Conservation (phyloP, 202 grass and related monocot species). For the Zoysia matrella region DNA sequence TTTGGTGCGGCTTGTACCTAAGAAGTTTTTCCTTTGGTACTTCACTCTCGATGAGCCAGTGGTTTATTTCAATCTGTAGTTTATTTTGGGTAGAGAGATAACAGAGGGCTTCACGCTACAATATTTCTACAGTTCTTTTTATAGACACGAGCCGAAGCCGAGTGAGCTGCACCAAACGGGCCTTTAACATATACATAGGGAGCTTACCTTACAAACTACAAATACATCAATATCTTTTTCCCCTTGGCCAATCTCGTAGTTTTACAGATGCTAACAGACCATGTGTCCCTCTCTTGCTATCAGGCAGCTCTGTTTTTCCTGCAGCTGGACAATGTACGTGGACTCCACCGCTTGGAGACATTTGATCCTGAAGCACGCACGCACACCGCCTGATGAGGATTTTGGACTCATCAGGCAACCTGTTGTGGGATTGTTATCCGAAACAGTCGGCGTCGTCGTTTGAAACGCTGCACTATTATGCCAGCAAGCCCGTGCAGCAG, state of each 20-base stretch:
- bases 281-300: background rate
- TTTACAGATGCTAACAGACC: background rate
- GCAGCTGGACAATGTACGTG: background rate
- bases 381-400: background rate
- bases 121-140: too few relatives aligned
- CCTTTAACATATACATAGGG: background rate
- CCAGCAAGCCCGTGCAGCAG: background rate
- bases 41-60: too few relatives aligned
- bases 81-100: too few relatives aligned
- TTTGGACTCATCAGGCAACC: conserved; percentile 33
- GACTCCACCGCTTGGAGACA: conserved; percentile 27
- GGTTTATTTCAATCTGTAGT: too few relatives aligned
- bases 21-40: too few relatives aligned
- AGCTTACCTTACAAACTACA: conserved; percentile 8
- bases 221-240: background rate
- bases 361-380: conserved; percentile 31
- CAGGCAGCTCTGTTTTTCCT: conserved; percentile 4
- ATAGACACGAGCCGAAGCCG: too few relatives aligned
- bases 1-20: too few relatives aligned
- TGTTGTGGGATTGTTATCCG: background rate
- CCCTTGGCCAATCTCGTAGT: background rate
- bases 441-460: conserved; percentile 32
- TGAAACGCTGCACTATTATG: conserved; percentile 1
- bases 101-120: too few relatives aligned
- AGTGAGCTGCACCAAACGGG: too few relatives aligned